These are phyloP conservation scores for Coemansia sp. DNA, from an alignment of 192 early-diverging fungal genomes.

Conservation along the genomic window DNA sequence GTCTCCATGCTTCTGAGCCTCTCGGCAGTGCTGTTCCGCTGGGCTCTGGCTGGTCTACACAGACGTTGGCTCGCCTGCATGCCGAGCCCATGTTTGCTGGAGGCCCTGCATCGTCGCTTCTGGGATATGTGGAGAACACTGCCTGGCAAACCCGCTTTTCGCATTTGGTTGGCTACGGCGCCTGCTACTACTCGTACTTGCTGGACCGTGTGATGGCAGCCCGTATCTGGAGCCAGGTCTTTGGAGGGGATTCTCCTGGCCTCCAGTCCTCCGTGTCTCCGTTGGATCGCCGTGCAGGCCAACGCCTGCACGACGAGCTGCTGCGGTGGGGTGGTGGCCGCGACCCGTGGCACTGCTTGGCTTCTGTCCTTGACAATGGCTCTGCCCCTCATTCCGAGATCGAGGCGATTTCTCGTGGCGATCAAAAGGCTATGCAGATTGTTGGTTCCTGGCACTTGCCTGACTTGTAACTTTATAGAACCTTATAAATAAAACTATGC, in stretches of 20 bases:
- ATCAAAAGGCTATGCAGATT: constrained; percentile 63
- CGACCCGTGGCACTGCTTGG: constrained; percentile 83
- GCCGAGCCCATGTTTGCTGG: constrained; percentile 32
- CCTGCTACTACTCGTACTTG: constrained; percentile 93
- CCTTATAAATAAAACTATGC: neutral
- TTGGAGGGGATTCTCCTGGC: constrained; percentile 49
- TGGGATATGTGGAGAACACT: constrained; percentile 69
- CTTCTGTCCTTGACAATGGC: constrained; percentile 60
- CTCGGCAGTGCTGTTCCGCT: neutral
- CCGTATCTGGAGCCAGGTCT: constrained; percentile 71
- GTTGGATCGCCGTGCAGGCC: constrained; percentile 62
- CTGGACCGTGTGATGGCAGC: constrained; percentile 81
- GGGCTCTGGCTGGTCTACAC: constrained; percentile 41
- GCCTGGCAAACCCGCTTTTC: constrained; percentile 90
- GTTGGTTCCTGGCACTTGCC: constrained; percentile 71
- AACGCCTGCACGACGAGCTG: constrained; percentile 68
- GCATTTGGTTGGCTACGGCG: constrained; percentile 89
- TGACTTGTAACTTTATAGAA: constrained; percentile 24
- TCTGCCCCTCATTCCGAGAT: constrained; percentile 20
- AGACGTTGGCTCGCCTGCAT: constrained; percentile 62
- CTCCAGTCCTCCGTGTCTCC: constrained; percentile 24
- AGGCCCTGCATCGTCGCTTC: constrained; percentile 55
- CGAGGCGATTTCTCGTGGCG: constrained; percentile 57
- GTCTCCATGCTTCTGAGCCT: constrained; percentile 68
- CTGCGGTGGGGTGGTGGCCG: constrained; percentile 91